Evolutionary conservation across 768 basidiomycete genomes (phyloP), one percentile per base, ranked within the genome.

Genomic region (Russula sp.): DNA sequence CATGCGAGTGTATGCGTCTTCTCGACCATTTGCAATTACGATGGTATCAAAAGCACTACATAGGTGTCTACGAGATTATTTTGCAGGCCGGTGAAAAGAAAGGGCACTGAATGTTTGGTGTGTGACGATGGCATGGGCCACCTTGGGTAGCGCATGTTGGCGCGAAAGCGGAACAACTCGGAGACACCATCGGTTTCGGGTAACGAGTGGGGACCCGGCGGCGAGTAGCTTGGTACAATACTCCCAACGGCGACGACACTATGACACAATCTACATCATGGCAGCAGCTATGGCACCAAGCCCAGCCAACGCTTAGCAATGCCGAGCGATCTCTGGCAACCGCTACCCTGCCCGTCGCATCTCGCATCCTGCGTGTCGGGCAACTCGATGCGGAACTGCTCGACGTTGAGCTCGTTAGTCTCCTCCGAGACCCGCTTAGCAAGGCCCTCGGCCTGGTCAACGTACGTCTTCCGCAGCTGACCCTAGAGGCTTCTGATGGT

Each of bases 381-480:
- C 91, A 96, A 73, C 83, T 98, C 56, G 96, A 98, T 72, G 85
- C 95, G 3, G 88, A 93, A 67, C 79, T 95, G 25, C 80, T 98
- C 51, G 96, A 98, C 75, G 83, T 86, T 66, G 93, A 97, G 65
- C 82, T 98, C 18, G 83, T 88, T 36, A 81, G 85, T 34, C 75
- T 97, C 62, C 79, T 98, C 36, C 84, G 83, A 68, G 90, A 90
- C 57, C 94, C 93, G n/a, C 72, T 98, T 51, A 76, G 78, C 64
- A 87, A 81, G 61, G 85, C 93, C 1, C 73, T 96, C 22, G 78
- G 81, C 29, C 74, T 85, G 14, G 75, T 91, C 53, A 82, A 82
- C 66, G 92, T 93, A 73, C 64, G 54, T 45, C 32, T 9, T 39
- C 29, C 39, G 84, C 73, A 14, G 20, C 47, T 53, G 48, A 20